phyloP scores from a whole-genome alignment of 768 basidiomycete species.

The Hemileccinum impolitum region DNA sequence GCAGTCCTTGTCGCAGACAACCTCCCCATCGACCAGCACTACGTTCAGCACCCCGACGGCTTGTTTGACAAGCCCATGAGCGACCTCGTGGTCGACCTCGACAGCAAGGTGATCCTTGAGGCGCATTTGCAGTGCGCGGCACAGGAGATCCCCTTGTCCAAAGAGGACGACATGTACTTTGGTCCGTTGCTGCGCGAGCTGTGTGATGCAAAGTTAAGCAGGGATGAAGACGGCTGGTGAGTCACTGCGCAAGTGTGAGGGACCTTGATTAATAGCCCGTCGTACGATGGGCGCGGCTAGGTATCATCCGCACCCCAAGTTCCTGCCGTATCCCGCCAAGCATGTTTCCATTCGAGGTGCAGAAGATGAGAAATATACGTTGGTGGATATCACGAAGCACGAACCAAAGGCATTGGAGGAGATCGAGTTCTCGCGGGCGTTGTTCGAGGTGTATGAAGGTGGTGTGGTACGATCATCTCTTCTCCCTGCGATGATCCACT shows the following conservation, averaged over 20 bases:
- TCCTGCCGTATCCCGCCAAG: slow-evolving; percentile 70
- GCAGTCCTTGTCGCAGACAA: slow-evolving; percentile 68
- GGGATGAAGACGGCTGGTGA: slow-evolving; percentile 81
- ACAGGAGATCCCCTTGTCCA: slow-evolving; percentile 75
- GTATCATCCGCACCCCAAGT: slow-evolving; percentile 82
- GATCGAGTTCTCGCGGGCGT: slow-evolving; percentile 74
- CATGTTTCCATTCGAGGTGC: slow-evolving; percentile 72
- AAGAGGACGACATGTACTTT: slow-evolving; percentile 69
- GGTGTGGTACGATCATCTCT: slow-evolving; percentile 55
- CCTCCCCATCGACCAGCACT: slow-evolving; percentile 73
- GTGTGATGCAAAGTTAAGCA: slow-evolving; percentile 56
- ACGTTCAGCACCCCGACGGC: slow-evolving; percentile 62
- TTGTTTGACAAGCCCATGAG: slow-evolving; percentile 61
- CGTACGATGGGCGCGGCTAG: slow-evolving; percentile 33
- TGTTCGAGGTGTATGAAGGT: slow-evolving; percentile 90
- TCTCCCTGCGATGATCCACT: not conserved
- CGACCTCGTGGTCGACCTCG: slow-evolving; percentile 67
- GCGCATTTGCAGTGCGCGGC: slow-evolving; percentile 87
- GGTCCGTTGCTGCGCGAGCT: slow-evolving; percentile 56
- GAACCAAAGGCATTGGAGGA: slow-evolving; percentile 62
- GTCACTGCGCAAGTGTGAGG: slow-evolving; percentile 6
- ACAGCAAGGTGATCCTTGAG: slow-evolving; percentile 73
- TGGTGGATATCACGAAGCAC: slow-evolving; percentile 59
- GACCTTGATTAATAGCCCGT: not conserved
- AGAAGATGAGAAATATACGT: slow-evolving; percentile 74